phyloP scores from a whole-genome alignment of 2,329 filamentous ascomycete species.

The Diplodia sapinea region DNA sequence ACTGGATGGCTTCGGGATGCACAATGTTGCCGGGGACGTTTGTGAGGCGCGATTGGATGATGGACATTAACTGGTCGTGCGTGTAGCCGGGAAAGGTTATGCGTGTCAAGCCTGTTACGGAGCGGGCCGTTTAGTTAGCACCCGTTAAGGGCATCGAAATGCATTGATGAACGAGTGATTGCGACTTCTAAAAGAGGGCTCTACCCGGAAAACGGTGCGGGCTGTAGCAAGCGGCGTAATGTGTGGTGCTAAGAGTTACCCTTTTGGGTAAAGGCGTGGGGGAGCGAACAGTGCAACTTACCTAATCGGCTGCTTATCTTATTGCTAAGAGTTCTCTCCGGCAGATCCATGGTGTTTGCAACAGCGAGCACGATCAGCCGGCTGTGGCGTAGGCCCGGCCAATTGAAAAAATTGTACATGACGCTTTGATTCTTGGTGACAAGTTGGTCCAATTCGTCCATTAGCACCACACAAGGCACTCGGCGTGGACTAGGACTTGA shows the following conservation, averaged over 20 bases:
- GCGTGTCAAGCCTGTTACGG: constrained; percentile 70
- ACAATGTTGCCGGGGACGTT: constrained; percentile 89
- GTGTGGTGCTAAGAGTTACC: constrained; percentile 12
- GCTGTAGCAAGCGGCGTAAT: neutral
- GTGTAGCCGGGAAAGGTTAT: constrained; percentile 98
- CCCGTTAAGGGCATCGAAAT: neutral
- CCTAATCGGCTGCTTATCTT: constrained; percentile 86
- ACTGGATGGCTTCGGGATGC: constrained; percentile 91
- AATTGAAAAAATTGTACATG: constrained; percentile 99
- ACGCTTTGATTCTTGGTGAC: constrained; percentile 99
- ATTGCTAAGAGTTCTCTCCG: constrained; percentile 93
- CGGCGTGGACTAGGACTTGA: constrained; percentile 86
- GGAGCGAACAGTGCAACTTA: constrained; percentile 41
- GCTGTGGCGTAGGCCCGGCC: constrained; percentile 90
- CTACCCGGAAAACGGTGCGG: neutral
- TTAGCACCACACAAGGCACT: constrained; percentile 93
- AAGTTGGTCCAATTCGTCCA: constrained; percentile 97
- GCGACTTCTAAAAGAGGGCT: neutral
- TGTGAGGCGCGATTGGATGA: constrained; percentile 91
- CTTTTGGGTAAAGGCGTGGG: constrained; percentile 20
- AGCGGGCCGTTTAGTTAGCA: neutral
- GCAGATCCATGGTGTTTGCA: constrained; percentile 98
- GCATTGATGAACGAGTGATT: neutral
- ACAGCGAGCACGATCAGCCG: constrained; percentile 95
- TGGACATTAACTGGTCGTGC: constrained; percentile 95